Base-by-base conservation (phyloP, 2,329 filamentous ascomycete species). In the Calonectria hongkongensis region DNA sequence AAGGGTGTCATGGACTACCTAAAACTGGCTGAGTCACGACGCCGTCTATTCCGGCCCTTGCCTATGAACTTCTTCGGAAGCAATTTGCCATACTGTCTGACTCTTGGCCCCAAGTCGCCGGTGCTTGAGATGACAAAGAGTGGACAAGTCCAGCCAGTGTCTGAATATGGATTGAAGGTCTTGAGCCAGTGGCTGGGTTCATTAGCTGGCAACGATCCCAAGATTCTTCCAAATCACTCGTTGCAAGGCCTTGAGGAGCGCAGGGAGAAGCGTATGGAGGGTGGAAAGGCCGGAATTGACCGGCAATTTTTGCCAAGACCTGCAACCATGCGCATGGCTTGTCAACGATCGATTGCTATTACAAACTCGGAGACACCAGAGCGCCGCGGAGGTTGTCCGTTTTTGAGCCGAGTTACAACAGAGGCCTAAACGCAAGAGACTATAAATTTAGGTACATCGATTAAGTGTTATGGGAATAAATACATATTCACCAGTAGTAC, bases 41-140 rank as follows among this genome's bases (percentile, higher is more conserved):
- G 62, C 9, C 41, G 63, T 15, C 41, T 72, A n/a, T 72, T 69
- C 65, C 65, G 65, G 21, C 66, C 70, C 15, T 47, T 72, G 16
- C 58, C 70, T 15, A 41, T 72, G 25, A 51, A 71, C 39, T 28
- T 43, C 28, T 62, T 43, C 25, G 36, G 56, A 28, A 62, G 56
- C 33, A 62, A 62, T 15, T 12, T 62, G 21, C 58, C 58, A 7
- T 63, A 45, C 33, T 63, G 58, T 36, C 58, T 63, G 3, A 9
- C 15, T 2, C 39, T 43, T 18, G 2, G 39, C 21, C 27, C 47
- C 9, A 13, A 56, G 7, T 10, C 27, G 30, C 21, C 48, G 3
- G 8, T 18, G 25, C 30, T 65, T 1, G 62, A 65, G 45, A 65
- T 65, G 62, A 36, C 27, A 12, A 27, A 66, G 21, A 16, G 10